These are phyloP conservation scores for Aspergillus glaucus DNA, from an alignment of 2,329 filamentous ascomycete species.

Conservation along the genomic window DNA sequence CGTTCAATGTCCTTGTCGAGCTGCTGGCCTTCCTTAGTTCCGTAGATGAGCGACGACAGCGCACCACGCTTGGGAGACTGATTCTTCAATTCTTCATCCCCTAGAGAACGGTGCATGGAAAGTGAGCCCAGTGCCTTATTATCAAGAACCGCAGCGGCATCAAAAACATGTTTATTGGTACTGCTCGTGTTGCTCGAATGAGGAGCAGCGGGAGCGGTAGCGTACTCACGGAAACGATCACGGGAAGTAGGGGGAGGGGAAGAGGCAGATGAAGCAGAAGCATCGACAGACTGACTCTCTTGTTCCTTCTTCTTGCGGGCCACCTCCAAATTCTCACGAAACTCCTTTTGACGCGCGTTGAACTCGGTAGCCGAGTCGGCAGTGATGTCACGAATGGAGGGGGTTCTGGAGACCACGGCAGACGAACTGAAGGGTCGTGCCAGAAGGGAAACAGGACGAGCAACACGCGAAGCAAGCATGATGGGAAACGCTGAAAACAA, in stretches of 20 bases:
- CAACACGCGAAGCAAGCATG: constrained; percentile 44
- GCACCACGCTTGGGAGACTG: constrained; percentile 62
- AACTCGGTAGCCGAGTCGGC: constrained; percentile 67
- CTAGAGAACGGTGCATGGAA: constrained; percentile 44
- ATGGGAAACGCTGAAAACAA: constrained; percentile 12
- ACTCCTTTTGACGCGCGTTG: constrained; percentile 75
- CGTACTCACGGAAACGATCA: constrained; percentile 32
- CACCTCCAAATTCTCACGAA: constrained; percentile 73
- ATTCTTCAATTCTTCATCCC: constrained; percentile 56
- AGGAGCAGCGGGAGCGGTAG: constrained; percentile 39
- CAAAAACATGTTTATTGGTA: constrained; percentile 29
- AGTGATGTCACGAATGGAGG: constrained; percentile 81
- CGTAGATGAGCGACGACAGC: constrained; percentile 86
- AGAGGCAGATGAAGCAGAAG: constrained; percentile 39
- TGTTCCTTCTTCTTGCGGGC: constrained; percentile 71
- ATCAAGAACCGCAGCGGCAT: constrained; percentile 35
- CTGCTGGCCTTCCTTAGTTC: constrained; percentile 89
- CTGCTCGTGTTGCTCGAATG: constrained; percentile 41
- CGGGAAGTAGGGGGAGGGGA: constrained; percentile 23
- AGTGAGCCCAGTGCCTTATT: constrained; percentile 56
- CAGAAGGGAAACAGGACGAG: constrained; percentile 45
- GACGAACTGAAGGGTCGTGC: constrained; percentile 56
- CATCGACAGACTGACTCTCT: constrained; percentile 67
- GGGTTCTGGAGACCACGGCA: constrained; percentile 48
- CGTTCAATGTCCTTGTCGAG: constrained; percentile 93